Evolutionary conservation across 306 rosid species (phyloP).

Genomic region (Ormosia semicastrata): DNA sequence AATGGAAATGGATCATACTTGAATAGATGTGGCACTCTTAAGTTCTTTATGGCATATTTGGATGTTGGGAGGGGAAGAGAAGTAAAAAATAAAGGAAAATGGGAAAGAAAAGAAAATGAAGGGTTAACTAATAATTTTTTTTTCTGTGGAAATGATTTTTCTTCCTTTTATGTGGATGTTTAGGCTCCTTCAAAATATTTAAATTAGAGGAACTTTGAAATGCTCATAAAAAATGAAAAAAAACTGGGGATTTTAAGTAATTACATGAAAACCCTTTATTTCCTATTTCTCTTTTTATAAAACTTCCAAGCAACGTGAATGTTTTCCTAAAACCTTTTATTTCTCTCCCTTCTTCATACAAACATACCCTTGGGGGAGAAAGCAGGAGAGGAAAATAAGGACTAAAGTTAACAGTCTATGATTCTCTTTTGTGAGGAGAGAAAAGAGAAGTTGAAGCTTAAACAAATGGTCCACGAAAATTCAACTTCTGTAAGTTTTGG

Average conservation of each 20-base stretch:
- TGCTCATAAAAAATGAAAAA: background rate
- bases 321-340: background rate
- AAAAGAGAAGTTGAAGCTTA: background rate
- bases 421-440: slow-evolving; percentile 1
- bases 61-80: background rate
- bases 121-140: background rate
- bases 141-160: background rate
- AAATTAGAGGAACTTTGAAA: background rate
- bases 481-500: background rate
- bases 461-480: slow-evolving; percentile 2
- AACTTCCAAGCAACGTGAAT: background rate
- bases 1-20: background rate
- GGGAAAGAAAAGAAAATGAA: background rate
- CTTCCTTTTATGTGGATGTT: background rate
- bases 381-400: background rate
- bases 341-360: background rate
- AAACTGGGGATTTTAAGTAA: background rate
- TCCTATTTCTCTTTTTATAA: background rate
- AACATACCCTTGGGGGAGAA: background rate
- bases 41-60: background rate
- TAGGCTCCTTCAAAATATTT: background rate
- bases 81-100: background rate
- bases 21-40: background rate
- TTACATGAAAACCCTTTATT: background rate
- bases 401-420: background rate